A percentile compares a stretch with the other conserved stretches of the same genome.
Conservation (phyloP, 164 flowering plant genomes). For the Annona squamosa region DNA sequence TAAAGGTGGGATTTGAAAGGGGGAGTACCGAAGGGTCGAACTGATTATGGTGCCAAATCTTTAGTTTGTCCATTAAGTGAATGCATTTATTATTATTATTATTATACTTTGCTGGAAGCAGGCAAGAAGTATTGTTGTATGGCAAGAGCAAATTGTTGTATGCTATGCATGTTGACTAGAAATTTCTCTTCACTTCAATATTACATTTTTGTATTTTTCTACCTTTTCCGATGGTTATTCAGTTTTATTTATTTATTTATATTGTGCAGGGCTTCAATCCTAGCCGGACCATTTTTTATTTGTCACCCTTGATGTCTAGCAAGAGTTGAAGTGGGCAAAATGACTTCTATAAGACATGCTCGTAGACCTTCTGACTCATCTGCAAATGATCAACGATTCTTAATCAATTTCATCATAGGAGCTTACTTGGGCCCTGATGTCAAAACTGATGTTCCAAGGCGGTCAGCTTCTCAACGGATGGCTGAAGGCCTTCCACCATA, state of each 20-base stretch:
- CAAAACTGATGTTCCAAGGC: constrained; percentile 17
- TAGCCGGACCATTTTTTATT: no score
- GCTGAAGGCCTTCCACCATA: constrained; percentile 14
- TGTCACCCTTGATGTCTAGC: no score
- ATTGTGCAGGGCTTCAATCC: not conserved
- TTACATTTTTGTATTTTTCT: not conserved
- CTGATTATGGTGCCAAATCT: no score
- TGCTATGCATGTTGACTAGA: no score
- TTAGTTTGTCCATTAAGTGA: no score
- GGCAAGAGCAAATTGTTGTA: no score
- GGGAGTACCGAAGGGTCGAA: no score
- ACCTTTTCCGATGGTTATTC: not conserved
- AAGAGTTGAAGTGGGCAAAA: not conserved
- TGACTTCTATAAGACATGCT: constrained; percentile 4
- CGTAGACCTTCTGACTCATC: constrained; percentile 11
- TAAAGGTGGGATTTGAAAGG: no score
- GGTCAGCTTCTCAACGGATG: constrained; percentile 15
- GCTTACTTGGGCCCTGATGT: constrained; percentile 19
- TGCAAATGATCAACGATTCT: constrained; percentile 12
- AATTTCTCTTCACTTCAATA: no score
- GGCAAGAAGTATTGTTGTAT: no score
- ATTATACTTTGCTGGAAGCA: no score
- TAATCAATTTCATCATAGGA: constrained; percentile 16
- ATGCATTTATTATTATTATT: no score
- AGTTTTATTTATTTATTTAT: not conserved